Evolutionary conservation across 805 yeast species (phyloP).

Genomic region (Myxozyma neotropica): DNA sequence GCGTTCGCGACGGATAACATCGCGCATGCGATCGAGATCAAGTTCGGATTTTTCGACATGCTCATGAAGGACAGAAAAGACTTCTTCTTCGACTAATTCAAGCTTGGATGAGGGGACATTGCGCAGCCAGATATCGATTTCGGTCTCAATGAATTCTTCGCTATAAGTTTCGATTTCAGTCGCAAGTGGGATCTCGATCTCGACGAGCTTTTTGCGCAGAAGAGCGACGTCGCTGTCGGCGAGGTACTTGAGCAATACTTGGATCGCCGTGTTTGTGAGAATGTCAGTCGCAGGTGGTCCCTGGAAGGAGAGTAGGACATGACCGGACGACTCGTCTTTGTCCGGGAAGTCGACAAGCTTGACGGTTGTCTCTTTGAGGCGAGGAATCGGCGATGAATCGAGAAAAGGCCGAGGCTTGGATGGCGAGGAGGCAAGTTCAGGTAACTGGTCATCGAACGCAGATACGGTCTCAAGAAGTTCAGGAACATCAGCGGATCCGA

Average conservation of each 20-base stretch:
- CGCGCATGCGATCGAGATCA: constrained; percentile 66
- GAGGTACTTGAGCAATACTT: constrained; percentile 70
- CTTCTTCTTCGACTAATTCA: constrained; percentile 53
- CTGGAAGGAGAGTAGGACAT: constrained; percentile 71
- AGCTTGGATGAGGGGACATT: constrained; percentile 69
- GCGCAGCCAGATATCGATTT: constrained; percentile 50
- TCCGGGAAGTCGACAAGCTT: constrained; percentile 80
- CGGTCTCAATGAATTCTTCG: constrained; percentile 69
- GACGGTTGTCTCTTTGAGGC: constrained; percentile 47
- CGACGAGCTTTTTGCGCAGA: constrained; percentile 70
- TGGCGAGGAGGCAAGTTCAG: constrained; percentile 32
- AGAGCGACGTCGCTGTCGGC: constrained; percentile 78
- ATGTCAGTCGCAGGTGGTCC: constrained; percentile 68
- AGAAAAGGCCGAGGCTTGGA: constrained; percentile 61
- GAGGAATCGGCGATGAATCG: constrained; percentile 55
- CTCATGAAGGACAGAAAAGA: constrained; percentile 55
- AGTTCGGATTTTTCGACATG: constrained; percentile 55
- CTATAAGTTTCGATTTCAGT: constrained; percentile 69
- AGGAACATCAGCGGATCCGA: constrained; percentile 80
- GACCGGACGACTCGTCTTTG: constrained; percentile 81
- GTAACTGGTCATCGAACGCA: constrained; percentile 62
- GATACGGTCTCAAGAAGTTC: constrained; percentile 66
- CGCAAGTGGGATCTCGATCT: constrained; percentile 79
- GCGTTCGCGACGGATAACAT: constrained; percentile 65
- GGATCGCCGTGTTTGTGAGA: constrained; percentile 65